Evolutionary conservation across 2,329 filamentous ascomycete genomes (phyloP), one percentile per base, ranked within the genome.

Genomic region (Neonectria sp.): DNA sequence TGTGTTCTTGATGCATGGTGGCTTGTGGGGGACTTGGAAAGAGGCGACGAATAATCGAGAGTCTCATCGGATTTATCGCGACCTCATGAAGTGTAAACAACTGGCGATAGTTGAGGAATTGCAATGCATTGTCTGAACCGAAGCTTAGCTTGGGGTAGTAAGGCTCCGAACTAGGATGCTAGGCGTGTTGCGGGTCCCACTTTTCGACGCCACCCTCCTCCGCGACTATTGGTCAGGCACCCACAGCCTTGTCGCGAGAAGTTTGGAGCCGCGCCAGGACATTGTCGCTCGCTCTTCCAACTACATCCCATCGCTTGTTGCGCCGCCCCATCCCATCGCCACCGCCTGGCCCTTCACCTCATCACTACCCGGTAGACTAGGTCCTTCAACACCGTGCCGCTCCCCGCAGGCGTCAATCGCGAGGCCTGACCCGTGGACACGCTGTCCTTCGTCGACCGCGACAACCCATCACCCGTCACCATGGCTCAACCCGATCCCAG

Each of bases 401-500:
- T 56, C 4, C 48, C 37, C 52, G 37, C 33, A 56, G 59, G 60
- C 37, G 58, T 61, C 59, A 73, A 72, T 76, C 73, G 72, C 67
- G 58, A 43, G 25, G 43, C 64, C 60, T 60, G 60, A 72, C 55
- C 65, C 46, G 64, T 58, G 51, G 55, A 69, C 63, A 67, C 68
- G 55, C 52, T 49, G 55, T 31, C 52, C 45, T 33, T 60, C 61
- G 59, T 65, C 65, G 43, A 66, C 60, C 73, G 74, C 74, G 70
- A 74, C 69, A 60, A 72, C 68, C 15, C 37, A 6, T n/a, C 37
- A 40, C 37, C 17, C 53, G 58, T 67, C 71, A 79, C 45, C 67
- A 83, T 83, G 81, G 80, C 81, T 74, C 80, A 82, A 75, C 76
- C 76, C 55, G 82, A 84, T 70, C 82, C 82, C 53, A 83, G 82